These are phyloP conservation scores for Xylariomycetidae sp. DNA, from an alignment of 2,329 filamentous ascomycete species.

Conservation along the genomic window DNA sequence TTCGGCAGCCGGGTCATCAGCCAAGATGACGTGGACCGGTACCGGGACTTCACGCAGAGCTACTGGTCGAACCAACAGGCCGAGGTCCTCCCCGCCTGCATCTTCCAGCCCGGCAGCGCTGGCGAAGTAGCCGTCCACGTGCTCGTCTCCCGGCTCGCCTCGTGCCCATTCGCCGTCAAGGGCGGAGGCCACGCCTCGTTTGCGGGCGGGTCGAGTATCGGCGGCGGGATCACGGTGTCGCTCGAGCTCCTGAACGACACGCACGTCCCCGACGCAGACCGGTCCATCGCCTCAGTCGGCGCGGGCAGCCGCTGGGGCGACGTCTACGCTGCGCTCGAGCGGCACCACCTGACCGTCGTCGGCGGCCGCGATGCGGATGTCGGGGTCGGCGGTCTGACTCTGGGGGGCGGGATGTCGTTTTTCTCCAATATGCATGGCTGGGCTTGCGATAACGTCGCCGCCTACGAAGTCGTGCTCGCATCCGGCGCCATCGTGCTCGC, in stretches of 20 bases:
- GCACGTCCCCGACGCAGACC: no score
- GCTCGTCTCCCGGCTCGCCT: neutral
- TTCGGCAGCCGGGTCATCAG: no score
- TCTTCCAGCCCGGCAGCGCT: neutral
- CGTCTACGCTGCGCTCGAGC: no score
- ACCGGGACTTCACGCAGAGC: no score
- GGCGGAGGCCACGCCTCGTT: constrained; percentile 3
- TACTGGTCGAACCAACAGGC: constrained; percentile 2
- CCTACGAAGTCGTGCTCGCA: constrained; percentile 2
- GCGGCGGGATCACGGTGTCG: neutral
- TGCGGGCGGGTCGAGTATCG: constrained; percentile 1
- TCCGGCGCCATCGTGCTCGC: neutral
- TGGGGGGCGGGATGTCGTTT: constrained; percentile 1
- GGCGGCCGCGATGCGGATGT: constrained; percentile 1
- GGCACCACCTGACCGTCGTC: no score
- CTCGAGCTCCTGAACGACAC: no score
- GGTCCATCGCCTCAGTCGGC: no score
- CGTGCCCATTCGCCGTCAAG: constrained; percentile 1
- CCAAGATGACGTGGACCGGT: no score
- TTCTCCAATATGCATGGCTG: neutral
- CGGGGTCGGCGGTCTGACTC: neutral
- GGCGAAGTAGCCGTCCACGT: neutral
- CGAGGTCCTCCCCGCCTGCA: neutral
- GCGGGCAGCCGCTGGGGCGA: no score
- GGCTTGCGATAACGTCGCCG: constrained; percentile 1